A percentile compares a stretch with the other conserved stretches of the same genome.
phyloP scores from a whole-genome alignment of 2,329 filamentous ascomycete genomes.

The Nectriaceae sp. region DNA sequence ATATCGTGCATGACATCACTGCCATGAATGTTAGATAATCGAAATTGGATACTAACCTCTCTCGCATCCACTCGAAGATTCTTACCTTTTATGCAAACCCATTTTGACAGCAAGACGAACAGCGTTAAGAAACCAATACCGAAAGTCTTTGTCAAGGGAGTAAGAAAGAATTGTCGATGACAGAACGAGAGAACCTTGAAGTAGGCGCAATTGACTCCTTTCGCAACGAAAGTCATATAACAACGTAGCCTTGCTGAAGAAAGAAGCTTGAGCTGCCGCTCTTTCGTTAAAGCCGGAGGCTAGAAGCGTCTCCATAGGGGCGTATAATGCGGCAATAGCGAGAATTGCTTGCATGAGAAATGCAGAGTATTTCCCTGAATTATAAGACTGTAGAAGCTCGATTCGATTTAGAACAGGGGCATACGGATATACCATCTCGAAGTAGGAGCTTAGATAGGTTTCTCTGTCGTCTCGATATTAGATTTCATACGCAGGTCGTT shows the following conservation, averaged over 20 bases:
- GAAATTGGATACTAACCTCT: no score
- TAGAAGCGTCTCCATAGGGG: not conserved
- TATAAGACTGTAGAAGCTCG: not conserved
- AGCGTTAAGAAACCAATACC: conserved; percentile 10
- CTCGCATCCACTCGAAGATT: no score
- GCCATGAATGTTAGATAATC: no score
- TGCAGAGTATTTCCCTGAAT: not conserved
- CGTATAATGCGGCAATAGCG: not conserved
- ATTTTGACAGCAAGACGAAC: conserved; percentile 7
- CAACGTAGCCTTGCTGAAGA: not conserved
- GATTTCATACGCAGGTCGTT: no score
- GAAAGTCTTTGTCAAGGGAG: conserved; percentile 6
- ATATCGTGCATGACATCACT: conserved; percentile 1
- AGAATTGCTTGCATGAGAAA: not conserved
- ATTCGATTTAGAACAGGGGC: not conserved
- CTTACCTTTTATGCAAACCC: conserved; percentile 7
- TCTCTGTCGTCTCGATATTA: not conserved
- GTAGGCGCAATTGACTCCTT: conserved; percentile 3
- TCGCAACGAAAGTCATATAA: conserved; percentile 8
- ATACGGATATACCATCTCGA: not conserved
- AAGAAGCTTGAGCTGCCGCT: not conserved
- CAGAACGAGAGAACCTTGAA: conserved; percentile 5
- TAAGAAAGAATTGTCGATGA: conserved; percentile 6
- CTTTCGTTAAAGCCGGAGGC: not conserved
- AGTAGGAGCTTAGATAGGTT: not conserved